phyloP scores from a whole-genome alignment of 1,284 basidiomycete genomes.

The Somion occarium region DNA sequence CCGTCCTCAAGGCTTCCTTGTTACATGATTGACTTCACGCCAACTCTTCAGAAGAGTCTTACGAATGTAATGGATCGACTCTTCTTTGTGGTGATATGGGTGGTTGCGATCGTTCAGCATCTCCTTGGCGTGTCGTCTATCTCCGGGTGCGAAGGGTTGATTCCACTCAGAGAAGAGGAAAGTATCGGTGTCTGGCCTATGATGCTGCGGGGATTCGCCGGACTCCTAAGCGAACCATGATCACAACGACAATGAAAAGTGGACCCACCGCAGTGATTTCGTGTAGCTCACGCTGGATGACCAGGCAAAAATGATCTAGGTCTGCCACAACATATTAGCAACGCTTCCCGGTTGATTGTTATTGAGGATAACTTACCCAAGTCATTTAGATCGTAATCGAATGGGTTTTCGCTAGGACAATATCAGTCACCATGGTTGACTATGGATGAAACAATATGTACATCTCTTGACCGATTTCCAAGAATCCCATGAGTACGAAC shows the following conservation, averaged over 20 bases:
- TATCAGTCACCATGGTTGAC: background rate
- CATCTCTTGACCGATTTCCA: slow-evolving; percentile 71
- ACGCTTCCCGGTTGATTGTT: too few species aligned
- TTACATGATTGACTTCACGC: slow-evolving; percentile 42
- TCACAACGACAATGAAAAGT: slow-evolving; percentile 3
- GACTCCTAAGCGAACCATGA: too few species aligned
- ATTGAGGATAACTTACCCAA: slow-evolving; percentile 45
- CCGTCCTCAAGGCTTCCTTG: slow-evolving; percentile 17
- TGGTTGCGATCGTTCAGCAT: slow-evolving; percentile 35
- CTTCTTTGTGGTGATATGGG: slow-evolving; percentile 31
- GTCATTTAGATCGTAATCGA: slow-evolving; percentile 67
- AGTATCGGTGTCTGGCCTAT: slow-evolving; percentile 42
- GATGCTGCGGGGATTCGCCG: slow-evolving; percentile 49
- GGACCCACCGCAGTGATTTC: slow-evolving; percentile 60
- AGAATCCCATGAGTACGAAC: slow-evolving; percentile 62
- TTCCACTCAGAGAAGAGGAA: slow-evolving; percentile 55
- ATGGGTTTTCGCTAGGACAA: slow-evolving; percentile 54
- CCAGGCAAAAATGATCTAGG: slow-evolving; percentile 59
- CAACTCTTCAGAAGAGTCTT: slow-evolving; percentile 52
- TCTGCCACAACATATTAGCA: slow-evolving; percentile 30
- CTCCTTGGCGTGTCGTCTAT: slow-evolving; percentile 51
- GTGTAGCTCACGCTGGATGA: slow-evolving; percentile 58
- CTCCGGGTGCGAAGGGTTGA: slow-evolving; percentile 63
- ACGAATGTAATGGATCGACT: slow-evolving; percentile 45
- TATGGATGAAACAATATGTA: slow-evolving; percentile 25